phyloP scores from a whole-genome alignment of 78 protist genomes.

The Isochrysis galbana region DNA sequence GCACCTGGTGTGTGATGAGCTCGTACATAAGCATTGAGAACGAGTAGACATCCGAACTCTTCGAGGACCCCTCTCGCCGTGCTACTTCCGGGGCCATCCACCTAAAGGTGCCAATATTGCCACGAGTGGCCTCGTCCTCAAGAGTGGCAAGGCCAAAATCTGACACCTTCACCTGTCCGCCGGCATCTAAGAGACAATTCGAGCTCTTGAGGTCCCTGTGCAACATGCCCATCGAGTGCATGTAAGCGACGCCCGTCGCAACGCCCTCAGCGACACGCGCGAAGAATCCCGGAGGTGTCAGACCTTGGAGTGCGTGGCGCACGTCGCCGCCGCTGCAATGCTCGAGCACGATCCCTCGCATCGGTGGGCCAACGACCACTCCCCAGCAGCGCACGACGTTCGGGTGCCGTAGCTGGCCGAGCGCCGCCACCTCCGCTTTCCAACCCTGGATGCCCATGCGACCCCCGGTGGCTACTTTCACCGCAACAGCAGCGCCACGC shows the following conservation, averaged over 20 bases:
- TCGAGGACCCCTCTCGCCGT: conserved; percentile 54
- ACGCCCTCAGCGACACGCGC: no score
- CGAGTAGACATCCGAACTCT: conserved; percentile 58
- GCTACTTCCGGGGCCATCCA: conserved; percentile 64
- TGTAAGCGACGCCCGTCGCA: neutral
- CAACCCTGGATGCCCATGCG: neutral
- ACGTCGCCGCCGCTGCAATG: neutral
- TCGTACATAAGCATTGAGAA: conserved; percentile 67
- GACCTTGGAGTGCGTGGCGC: neutral
- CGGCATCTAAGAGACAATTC: neutral
- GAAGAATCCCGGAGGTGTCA: neutral
- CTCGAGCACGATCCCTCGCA: neutral
- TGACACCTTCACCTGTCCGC: neutral
- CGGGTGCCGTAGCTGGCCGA: neutral
- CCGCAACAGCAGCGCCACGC: neutral
- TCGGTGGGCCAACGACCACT: neutral
- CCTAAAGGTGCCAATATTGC: neutral
- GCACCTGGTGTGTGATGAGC: conserved; percentile 41
- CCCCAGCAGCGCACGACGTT: neutral
- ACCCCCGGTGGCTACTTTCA: neutral
- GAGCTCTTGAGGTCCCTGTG: neutral
- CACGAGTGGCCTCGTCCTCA: neutral
- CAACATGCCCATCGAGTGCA: neutral
- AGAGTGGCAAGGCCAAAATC: neutral
- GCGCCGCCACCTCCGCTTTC: neutral